A percentile compares a stretch with the other conserved stretches of the same genome.
Evolutionary conservation across 805 yeast species (phyloP).

Genomic region (Saccharomyces cerevisiae): DNA sequence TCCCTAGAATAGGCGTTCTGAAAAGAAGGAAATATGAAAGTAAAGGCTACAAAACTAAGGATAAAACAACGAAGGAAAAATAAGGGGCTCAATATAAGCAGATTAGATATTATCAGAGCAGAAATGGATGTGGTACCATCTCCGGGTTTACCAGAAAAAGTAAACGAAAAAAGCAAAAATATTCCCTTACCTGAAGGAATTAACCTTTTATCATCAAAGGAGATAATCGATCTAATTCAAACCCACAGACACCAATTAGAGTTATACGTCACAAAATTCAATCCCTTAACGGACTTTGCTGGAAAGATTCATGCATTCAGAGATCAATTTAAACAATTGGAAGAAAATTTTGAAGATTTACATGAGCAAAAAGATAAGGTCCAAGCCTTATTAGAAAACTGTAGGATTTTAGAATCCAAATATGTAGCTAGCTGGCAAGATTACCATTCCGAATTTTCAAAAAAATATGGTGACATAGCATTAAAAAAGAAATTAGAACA

Average conservation of each 20-base stretch:
- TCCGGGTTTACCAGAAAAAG: not conserved
- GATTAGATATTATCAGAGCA: not conserved
- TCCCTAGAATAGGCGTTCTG: not conserved
- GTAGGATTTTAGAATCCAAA: slow-evolving; percentile 24
- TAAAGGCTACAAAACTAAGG: not conserved
- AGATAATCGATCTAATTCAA: slow-evolving; percentile 15
- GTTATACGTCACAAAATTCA: slow-evolving; percentile 19
- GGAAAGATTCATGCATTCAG: slow-evolving; percentile 7
- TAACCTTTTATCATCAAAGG: slow-evolving; percentile 19
- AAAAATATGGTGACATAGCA: slow-evolving; percentile 33
- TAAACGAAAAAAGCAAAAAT: not conserved
- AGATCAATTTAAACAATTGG: slow-evolving; percentile 14
- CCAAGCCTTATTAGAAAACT: slow-evolving; percentile 19
- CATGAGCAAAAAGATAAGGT: slow-evolving; percentile 23
- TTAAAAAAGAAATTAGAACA: slow-evolving; percentile 26
- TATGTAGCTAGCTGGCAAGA: slow-evolving; percentile 32
- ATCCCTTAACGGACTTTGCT: slow-evolving; percentile 11
- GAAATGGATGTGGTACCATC: not conserved
- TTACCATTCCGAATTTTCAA: slow-evolving; percentile 31
- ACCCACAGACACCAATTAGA: slow-evolving; percentile 12
- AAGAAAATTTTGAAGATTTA: slow-evolving; percentile 15
- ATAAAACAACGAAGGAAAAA: not conserved
- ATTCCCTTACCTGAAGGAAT: slow-evolving; percentile 18
- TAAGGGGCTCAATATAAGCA: not conserved
- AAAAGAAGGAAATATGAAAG: not conserved